phyloP scores from a whole-genome alignment of 352 stramenopile genomes.

The Globisporangium echinulatum region DNA sequence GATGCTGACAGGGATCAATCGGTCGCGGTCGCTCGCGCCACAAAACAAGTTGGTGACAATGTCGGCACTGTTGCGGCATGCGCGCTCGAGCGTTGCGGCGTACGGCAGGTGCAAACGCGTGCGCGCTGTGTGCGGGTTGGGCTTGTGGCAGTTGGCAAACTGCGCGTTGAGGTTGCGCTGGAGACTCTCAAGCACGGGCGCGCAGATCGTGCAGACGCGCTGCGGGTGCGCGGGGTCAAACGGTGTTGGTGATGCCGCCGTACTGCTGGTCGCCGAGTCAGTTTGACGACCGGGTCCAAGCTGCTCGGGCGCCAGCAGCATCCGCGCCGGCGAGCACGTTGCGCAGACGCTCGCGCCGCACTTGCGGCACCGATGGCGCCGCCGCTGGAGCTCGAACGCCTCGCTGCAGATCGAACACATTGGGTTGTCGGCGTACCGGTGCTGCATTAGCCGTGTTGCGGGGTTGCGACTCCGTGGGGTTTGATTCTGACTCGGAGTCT shows the following conservation, averaged over 20 bases:
- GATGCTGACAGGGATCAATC: conserved; percentile 73
- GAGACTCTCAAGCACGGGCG: conserved; percentile 65
- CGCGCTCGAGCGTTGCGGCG: conserved; percentile 67
- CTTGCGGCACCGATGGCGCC: conserved; percentile 67
- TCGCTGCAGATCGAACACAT: conserved; percentile 75
- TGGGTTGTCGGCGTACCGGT: conserved; percentile 45
- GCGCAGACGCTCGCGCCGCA: conserved; percentile 65
- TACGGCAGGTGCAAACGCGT: conserved; percentile 66
- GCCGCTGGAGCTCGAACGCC: conserved; percentile 71
- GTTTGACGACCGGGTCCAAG: conserved; percentile 13
- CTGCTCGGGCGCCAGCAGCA: conserved; percentile 74
- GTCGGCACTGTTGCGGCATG: conserved; percentile 64
- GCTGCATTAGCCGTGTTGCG: conserved; percentile 20
- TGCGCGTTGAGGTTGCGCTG: conserved; percentile 61
- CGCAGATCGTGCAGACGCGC: conserved; percentile 77
- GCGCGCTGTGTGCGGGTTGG: conserved; percentile 71
- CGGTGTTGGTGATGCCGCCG: conserved; percentile 32
- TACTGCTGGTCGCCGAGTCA: no score
- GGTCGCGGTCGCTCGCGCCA: conserved; percentile 54
- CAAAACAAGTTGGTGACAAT: conserved; percentile 85
- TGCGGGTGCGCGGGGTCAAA: conserved; percentile 70
- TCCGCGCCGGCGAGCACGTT: conserved; percentile 59
- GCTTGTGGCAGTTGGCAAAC: conserved; percentile 81
- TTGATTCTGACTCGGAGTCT: no score
- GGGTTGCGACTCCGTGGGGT: conserved; percentile 15